A percentile compares a stretch with the other conserved stretches of the same genome.
These are phyloP conservation scores for Trichoderma gamsii DNA, from an alignment of 495 filamentous ascomycete species.

Conservation along the genomic window DNA sequence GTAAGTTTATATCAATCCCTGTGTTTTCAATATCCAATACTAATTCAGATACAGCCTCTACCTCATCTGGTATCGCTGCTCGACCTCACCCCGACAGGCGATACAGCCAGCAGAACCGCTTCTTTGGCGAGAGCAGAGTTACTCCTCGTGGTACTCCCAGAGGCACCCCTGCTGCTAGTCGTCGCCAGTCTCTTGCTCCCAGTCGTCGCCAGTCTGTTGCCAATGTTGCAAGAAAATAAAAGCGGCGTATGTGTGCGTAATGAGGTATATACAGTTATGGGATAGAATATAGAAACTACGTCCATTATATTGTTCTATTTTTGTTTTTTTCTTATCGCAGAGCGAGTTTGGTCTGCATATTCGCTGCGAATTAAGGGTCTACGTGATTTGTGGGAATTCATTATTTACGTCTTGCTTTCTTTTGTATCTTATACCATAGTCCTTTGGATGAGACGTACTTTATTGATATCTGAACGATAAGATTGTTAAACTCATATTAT, in stretches of 20 bases:
- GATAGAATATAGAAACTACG: neutral
- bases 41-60: neutral
- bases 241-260: neutral
- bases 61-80: neutral
- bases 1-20: neutral
- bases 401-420: neutral
- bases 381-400: neutral
- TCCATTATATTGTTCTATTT: neutral
- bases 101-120: constrained; percentile 14
- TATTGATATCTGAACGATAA: neutral
- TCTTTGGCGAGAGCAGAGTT: constrained; percentile 14
- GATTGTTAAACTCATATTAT: too few relatives aligned
- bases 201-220: neutral
- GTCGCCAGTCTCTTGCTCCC: neutral
- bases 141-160: constrained; percentile 10
- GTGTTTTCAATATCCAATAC: neutral
- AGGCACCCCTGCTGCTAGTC: constrained; percentile 13
- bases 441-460: neutral
- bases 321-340: neutral
- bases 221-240: neutral
- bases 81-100: neutral
- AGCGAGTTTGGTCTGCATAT: neutral
- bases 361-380: neutral
- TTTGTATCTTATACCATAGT: neutral
- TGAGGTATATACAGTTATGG: neutral